phyloP scores from a whole-genome alignment of 768 basidiomycete genomes.

The Megacollybia marginata region DNA sequence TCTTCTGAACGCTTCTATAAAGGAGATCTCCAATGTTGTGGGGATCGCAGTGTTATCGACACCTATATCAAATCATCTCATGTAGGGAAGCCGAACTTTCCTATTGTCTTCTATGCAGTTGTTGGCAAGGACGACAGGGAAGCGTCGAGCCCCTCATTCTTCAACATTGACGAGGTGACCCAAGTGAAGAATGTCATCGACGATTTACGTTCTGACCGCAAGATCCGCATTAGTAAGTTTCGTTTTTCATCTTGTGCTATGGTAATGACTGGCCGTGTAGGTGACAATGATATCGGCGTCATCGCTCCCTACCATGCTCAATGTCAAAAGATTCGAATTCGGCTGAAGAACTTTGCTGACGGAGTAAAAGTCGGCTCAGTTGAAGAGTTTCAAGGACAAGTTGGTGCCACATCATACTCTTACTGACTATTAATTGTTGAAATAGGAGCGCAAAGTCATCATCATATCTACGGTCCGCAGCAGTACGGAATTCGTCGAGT shows the following conservation, averaged over 20 bases:
- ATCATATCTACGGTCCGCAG: conserved; percentile 55
- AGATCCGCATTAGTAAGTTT: conserved; percentile 17
- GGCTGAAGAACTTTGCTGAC: conserved; percentile 12
- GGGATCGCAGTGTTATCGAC: conserved; percentile 24
- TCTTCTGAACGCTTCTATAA: conserved; percentile 57
- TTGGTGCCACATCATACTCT: conserved; percentile 12
- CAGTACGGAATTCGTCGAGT: conserved; percentile 39
- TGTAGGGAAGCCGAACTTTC: conserved; percentile 41
- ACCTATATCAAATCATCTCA: conserved; percentile 22
- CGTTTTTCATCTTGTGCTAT: not conserved
- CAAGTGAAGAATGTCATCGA: conserved; percentile 42
- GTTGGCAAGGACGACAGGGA: conserved; percentile 61
- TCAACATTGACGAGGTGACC: conserved; percentile 54
- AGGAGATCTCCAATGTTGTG: conserved; percentile 43
- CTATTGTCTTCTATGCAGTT: conserved; percentile 56
- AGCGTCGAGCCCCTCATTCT: conserved; percentile 61
- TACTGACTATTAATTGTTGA: conserved; percentile 6
- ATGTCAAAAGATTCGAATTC: conserved; percentile 39
- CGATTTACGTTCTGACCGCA: conserved; percentile 9
- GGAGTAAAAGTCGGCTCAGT: conserved; percentile 33
- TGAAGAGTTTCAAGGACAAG: conserved; percentile 37
- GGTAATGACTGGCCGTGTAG: conserved; percentile 15
- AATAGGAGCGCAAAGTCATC: conserved; percentile 49
- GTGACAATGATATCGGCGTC: conserved; percentile 52
- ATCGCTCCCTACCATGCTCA: conserved; percentile 67